Evolutionary conservation across 495 filamentous ascomycete genomes (phyloP), one percentile per base, ranked within the genome.

Genomic region (Xylaria scruposa): DNA sequence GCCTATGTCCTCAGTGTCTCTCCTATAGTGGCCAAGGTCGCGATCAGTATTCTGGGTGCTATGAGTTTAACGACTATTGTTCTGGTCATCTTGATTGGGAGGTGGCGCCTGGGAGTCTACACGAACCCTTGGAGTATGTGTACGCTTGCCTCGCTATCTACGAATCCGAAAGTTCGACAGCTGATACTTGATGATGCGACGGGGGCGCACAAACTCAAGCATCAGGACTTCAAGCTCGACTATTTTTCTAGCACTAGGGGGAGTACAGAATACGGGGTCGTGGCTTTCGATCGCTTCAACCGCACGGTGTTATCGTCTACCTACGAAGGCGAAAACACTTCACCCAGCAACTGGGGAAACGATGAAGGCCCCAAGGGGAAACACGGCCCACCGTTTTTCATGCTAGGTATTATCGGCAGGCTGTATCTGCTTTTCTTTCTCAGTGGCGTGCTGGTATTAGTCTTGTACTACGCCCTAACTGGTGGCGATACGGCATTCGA

Each of bases 41-140:
- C 72, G 12, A 47, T 79, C 2, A 78, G 17, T 24, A 40, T 81
- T 3, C 62, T 83, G 10, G 77, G 19, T 2, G 17, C 74, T 54
- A 81, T 82, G 80, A 73, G 54, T 9, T 13, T 79, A 12, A 70
- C 78, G 5, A 66, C 78, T 24, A 26, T 79, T 4, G 19, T 76
- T 24, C 69, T 79, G 15, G 44, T 81, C 17, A 29, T 77, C 3
- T 59, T 78, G 3, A 74, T 83, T 0, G 51, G 58, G 5, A 64
- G 72, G 26, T 83, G 81, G 81, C 68, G 46, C 3, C 76, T 79
- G 1, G 83, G 83, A 12, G 74, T 85, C 15, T 66, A 76, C 24
- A 70, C 81, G 0, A 81, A 84, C 71, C 83, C 83, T 3, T 83
- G 80, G 78, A 83, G 80, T 59, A 81, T 85, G 53, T 79, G 78